Percentiles rank a stretch among this genome's conserved stretches.
Conservation (phyloP, 345 rosid species). For the Psidium friedrichsthalianum region DNA sequence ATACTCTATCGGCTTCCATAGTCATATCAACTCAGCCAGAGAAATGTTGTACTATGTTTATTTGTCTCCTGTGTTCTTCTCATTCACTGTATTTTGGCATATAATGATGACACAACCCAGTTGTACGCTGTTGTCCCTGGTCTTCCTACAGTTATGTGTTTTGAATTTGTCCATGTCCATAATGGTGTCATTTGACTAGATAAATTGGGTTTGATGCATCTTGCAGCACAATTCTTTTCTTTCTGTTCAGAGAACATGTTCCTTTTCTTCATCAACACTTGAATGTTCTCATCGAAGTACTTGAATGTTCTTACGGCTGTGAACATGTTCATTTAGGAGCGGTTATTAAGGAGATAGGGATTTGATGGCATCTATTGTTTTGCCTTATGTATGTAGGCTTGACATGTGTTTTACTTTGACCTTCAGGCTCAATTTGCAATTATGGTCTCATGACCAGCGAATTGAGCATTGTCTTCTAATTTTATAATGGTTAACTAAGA, state of each 20-base stretch:
- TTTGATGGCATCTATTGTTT: background rate
- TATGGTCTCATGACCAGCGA: background rate
- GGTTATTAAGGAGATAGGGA: background rate
- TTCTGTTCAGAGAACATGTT: background rate
- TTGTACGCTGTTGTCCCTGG: background rate
- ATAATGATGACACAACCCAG: background rate
- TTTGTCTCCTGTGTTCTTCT: background rate
- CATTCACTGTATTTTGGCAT: background rate
- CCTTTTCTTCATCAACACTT: background rate
- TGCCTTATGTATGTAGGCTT: background rate
- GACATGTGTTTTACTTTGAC: background rate
- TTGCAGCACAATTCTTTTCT: background rate
- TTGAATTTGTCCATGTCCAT: background rate
- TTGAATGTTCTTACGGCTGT: background rate
- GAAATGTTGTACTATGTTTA: background rate
- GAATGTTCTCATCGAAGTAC: background rate
- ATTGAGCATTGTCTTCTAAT: background rate
- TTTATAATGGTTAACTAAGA: background rate
- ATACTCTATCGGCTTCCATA: background rate
- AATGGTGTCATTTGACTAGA: background rate
- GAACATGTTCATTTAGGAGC: background rate
- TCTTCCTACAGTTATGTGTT: background rate
- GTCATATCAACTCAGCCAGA: background rate
- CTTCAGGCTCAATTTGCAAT: background rate
- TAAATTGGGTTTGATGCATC: background rate